These are phyloP conservation scores for Eucalyptus guilfoylei DNA, from an alignment of 345 rosid genomes.

Conservation along the genomic window DNA sequence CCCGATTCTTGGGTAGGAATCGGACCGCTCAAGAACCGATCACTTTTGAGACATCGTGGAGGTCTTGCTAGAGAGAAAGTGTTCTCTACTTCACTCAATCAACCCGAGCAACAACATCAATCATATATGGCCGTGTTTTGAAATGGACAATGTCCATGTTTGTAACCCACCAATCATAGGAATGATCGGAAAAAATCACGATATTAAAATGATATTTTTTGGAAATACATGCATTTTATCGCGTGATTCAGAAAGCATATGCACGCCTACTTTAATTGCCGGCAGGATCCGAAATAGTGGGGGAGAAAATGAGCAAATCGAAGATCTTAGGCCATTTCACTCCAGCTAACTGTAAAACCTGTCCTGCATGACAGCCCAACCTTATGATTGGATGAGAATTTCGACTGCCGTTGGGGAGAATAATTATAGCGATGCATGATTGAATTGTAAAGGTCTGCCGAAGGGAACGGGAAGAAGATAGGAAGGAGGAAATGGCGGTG, in stretches of 20 bases:
- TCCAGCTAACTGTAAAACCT: neutral
- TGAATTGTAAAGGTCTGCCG: neutral
- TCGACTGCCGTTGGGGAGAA: neutral
- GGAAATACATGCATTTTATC: neutral
- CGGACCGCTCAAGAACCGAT: fast-evolving
- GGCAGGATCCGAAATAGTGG: neutral
- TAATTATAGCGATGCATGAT: neutral
- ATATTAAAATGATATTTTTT: neutral
- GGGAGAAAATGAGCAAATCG: neutral
- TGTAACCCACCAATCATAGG: neutral
- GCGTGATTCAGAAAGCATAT: neutral
- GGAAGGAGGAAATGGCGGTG: neutral
- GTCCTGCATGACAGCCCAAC: neutral
- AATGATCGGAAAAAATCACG: neutral
- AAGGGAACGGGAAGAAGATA: neutral
- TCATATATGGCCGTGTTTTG: neutral
- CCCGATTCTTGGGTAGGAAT: too few species aligned
- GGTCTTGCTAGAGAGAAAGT: neutral
- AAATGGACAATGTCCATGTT: neutral
- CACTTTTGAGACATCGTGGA: fast-evolving
- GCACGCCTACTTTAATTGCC: neutral
- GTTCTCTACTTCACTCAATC: neutral
- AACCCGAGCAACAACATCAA: neutral
- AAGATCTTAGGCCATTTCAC: neutral
- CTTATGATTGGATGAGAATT: neutral